phyloP scores from a whole-genome alignment of 768 basidiomycete genomes.

The Bullera alba region DNA sequence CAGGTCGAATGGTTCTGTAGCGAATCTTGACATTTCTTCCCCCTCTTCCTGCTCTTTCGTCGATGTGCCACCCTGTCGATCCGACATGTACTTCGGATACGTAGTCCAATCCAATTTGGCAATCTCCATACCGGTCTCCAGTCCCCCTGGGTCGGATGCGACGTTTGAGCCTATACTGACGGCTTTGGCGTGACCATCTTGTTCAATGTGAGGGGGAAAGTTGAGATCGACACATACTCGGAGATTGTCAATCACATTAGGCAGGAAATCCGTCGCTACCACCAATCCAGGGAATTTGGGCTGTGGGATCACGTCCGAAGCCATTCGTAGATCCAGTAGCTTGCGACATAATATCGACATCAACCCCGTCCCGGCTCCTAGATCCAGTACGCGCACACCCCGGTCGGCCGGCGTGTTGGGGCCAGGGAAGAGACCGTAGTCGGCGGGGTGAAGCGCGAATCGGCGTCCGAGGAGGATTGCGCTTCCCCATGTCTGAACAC shows the following conservation, averaged over 20 bases:
- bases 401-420: neutral
- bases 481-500: slow-evolving; percentile 46
- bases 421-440: slow-evolving; percentile 22
- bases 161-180: neutral
- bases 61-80: neutral
- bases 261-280: slow-evolving; percentile 42
- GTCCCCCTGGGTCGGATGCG: no score
- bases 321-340: slow-evolving; percentile 23
- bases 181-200: neutral
- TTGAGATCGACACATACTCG: slow-evolving; percentile 43
- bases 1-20: slow-evolving; percentile 36
- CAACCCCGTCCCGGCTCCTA: slow-evolving; percentile 44
- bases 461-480: slow-evolving; percentile 42
- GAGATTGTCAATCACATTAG: slow-evolving; percentile 38
- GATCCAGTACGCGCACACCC: slow-evolving; percentile 35
- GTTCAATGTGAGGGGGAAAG: slow-evolving; percentile 15
- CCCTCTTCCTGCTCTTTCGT: slow-evolving; percentile 5
- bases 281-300: slow-evolving; percentile 17
- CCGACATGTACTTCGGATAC: slow-evolving; percentile 27
- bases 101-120: slow-evolving; percentile 43
- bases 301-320: neutral
- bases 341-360: slow-evolving; percentile 41
- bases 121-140: slow-evolving; percentile 18
- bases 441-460: slow-evolving; percentile 29
- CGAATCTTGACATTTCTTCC: slow-evolving; percentile 9